Percentiles rank a stretch among this genome's conserved stretches.
Evolutionary conservation across 2,329 filamentous ascomycete genomes (phyloP).

Genomic region (Dendryphion nanum): DNA sequence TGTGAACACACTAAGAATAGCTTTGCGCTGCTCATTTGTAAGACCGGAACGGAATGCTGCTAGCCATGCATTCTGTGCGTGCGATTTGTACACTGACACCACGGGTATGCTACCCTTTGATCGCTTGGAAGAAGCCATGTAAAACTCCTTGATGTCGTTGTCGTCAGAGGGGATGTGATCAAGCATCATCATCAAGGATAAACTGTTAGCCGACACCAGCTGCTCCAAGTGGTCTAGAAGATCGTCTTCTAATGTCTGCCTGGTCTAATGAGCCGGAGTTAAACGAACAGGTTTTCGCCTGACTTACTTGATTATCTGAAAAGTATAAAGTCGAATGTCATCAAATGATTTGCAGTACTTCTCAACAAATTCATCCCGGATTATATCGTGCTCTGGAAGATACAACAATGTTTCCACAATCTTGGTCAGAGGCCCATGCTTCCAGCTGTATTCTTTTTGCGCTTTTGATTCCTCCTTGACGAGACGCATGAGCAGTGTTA

Average conservation of each 20-base stretch:
- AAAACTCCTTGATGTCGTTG: conserved; percentile 69
- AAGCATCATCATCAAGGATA: conserved; percentile 64
- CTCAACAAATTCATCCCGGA: conserved; percentile 71
- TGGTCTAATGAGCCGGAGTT: conserved; percentile 5
- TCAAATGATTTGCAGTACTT: conserved; percentile 79
- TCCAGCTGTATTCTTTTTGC: conserved; percentile 61
- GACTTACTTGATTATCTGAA: conserved; percentile 69
- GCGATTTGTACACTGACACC: conserved; percentile 69
- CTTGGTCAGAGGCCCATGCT: conserved; percentile 62
- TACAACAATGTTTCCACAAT: conserved; percentile 64
- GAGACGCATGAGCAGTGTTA: conserved; percentile 80
- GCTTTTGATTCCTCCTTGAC: conserved; percentile 67
- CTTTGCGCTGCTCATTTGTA: conserved; percentile 73
- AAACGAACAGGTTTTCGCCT: neutral
- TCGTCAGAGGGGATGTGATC: conserved; percentile 68
- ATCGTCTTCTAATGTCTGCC: conserved; percentile 27
- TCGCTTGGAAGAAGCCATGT: conserved; percentile 62
- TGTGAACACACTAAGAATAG: conserved; percentile 71
- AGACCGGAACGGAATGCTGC: conserved; percentile 68
- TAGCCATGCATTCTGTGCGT: conserved; percentile 85
- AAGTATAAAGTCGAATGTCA: conserved; percentile 81
- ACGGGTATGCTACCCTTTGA: conserved; percentile 62
- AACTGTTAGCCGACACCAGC: conserved; percentile 48
- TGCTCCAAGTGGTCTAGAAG: conserved; percentile 19
- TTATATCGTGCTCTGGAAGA: conserved; percentile 55